Conservation (phyloP, 768 basidiomycete species). For the Cytidiella melzeri region DNA sequence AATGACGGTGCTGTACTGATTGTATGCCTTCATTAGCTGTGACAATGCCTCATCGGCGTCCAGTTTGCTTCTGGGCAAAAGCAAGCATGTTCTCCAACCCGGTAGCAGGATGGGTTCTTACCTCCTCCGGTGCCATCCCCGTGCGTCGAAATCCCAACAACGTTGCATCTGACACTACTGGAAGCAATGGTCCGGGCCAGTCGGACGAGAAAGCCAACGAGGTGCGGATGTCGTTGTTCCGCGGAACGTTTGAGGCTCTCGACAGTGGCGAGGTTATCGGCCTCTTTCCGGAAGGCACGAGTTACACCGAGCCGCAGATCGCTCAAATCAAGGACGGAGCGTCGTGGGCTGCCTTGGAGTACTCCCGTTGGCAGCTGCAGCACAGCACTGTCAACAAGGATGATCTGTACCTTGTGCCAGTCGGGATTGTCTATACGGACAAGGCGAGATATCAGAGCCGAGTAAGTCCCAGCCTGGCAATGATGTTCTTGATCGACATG, state of each 20-base stretch:
- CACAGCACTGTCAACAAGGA: constrained; percentile 34
- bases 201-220: constrained; percentile 39
- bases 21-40: constrained; percentile 37
- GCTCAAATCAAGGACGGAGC: constrained; percentile 91
- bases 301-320: constrained; percentile 88
- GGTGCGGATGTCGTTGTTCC: constrained; percentile 81
- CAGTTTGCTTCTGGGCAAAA: constrained; percentile 93
- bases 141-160: constrained; percentile 68
- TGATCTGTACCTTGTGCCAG: constrained; percentile 57
- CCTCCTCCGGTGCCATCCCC: constrained; percentile 91
- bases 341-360: constrained; percentile 91
- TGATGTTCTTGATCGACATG: neutral
- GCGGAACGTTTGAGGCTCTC: constrained; percentile 83
- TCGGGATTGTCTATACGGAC: constrained; percentile 89
- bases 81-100: constrained; percentile 81
- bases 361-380: constrained; percentile 68
- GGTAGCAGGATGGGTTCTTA: constrained; percentile 61
- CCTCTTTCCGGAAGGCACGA: constrained; percentile 90
- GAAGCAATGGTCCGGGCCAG: neutral
- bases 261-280: constrained; percentile 76
- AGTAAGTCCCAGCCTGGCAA: constrained; percentile 40
- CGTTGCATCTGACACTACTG: neutral
- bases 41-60: constrained; percentile 74
- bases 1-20: constrained; percentile 10
- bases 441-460: constrained; percentile 90